phyloP scores from a whole-genome alignment of 2,329 filamentous ascomycete genomes.

The Neocucurbitaria cava region DNA sequence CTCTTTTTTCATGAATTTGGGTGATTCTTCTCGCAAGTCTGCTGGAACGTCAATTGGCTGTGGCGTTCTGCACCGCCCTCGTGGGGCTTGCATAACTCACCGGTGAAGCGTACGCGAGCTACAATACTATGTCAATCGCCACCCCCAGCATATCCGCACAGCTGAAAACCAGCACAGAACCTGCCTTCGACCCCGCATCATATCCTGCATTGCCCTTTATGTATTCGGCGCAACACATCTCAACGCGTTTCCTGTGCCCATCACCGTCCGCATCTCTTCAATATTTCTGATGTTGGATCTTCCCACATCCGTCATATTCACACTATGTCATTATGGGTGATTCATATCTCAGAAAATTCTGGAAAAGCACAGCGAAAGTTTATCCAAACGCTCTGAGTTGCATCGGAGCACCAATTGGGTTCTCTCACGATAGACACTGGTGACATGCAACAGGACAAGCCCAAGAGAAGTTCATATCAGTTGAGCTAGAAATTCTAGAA shows the following conservation, averaged over 20 bases:
- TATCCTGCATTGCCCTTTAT: neutral
- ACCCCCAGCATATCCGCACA: neutral
- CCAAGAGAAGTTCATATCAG: neutral
- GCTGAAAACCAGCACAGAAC: neutral
- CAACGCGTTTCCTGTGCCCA: neutral
- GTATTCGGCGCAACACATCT: neutral
- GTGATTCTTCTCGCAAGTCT: neutral
- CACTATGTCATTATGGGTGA: neutral
- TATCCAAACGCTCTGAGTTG: neutral
- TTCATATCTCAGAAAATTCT: neutral
- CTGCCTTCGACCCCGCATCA: neutral
- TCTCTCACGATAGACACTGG: neutral
- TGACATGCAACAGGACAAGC: neutral
- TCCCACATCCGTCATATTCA: neutral
- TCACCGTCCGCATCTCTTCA: neutral
- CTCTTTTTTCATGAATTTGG: no score
- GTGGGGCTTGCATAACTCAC: neutral
- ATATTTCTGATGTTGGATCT: neutral
- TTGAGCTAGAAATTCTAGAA: slow-evolving; percentile 2
- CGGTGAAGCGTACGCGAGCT: neutral
- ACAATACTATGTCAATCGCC: neutral
- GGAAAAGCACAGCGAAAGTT: neutral
- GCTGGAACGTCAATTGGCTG: neutral
- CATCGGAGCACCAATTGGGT: neutral
- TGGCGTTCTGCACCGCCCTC: neutral